Evolutionary conservation across 805 yeast genomes (phyloP).

Genomic region (Lipomyces starkeyi): DNA sequence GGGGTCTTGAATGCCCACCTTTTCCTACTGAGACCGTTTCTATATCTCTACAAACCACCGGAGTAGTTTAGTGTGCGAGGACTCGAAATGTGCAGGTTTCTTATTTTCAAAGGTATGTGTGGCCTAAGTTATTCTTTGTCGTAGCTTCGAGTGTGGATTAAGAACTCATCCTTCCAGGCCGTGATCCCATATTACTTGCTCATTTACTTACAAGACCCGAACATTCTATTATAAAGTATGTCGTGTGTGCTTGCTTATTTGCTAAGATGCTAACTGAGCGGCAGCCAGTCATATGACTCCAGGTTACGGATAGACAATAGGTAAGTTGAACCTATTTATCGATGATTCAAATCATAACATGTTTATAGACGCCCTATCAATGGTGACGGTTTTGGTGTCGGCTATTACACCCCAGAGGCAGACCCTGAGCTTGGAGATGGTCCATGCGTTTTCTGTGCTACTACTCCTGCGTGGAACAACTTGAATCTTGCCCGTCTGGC

Average conservation of each 20-base stretch:
- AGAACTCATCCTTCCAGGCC: slow-evolving; percentile 53
- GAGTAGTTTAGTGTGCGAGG: neutral
- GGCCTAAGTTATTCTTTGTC: slow-evolving; percentile 6
- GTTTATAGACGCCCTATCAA: slow-evolving; percentile 78
- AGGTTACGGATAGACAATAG: slow-evolving; percentile 79
- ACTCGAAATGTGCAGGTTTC: slow-evolving; percentile 81
- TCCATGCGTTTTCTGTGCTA: slow-evolving; percentile 93
- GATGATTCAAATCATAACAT: neutral
- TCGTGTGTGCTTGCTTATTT: neutral
- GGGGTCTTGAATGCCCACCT: too few species aligned
- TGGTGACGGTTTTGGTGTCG: slow-evolving; percentile 98
- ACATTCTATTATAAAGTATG: slow-evolving; percentile 86
- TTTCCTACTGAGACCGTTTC: too few species aligned
- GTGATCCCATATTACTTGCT: slow-evolving; percentile 83
- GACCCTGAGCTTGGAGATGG: slow-evolving; percentile 62
- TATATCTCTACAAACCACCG: too few species aligned
- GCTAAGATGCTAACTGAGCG: slow-evolving; percentile 10
- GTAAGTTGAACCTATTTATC: slow-evolving; percentile 8
- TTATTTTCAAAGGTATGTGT: slow-evolving; percentile 71
- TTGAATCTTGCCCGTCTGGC: slow-evolving; percentile 84
- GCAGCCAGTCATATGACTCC: slow-evolving; percentile 84
- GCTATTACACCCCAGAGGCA: slow-evolving; percentile 73
- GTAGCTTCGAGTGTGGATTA: neutral
- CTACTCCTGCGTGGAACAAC: slow-evolving; percentile 98
- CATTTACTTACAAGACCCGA: slow-evolving; percentile 93